A percentile compares a stretch with the other conserved stretches of the same genome.
These are phyloP conservation scores for Debaryomyces coudertii DNA, from an alignment of 1,139 yeast genomes.

Conservation along the genomic window DNA sequence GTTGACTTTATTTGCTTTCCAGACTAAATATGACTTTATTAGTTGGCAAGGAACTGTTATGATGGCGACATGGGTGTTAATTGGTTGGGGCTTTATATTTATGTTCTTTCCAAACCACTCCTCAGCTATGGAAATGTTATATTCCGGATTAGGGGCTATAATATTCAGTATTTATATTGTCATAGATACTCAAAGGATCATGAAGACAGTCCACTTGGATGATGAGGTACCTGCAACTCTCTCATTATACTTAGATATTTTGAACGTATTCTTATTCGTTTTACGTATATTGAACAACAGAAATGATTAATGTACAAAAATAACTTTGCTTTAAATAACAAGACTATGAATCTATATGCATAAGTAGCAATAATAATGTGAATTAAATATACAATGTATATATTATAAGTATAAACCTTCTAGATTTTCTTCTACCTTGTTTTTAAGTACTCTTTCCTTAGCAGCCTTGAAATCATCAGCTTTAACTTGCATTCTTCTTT, in stretches of 20 bases:
- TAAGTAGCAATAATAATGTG: slow-evolving; percentile 4
- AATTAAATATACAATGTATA: slow-evolving; percentile 5
- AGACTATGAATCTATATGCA: background rate
- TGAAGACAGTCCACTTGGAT: slow-evolving; percentile 81
- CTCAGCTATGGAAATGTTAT: slow-evolving; percentile 58
- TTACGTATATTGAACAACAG: slow-evolving; percentile 65
- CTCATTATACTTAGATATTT: slow-evolving; percentile 74
- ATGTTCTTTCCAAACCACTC: slow-evolving; percentile 66
- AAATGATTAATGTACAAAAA: slow-evolving; percentile 30
- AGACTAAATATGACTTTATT: slow-evolving; percentile 78
- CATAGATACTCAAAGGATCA: slow-evolving; percentile 79
- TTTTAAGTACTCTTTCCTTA: slow-evolving; percentile 94
- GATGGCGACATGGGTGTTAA: slow-evolving; percentile 64
- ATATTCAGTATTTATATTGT: slow-evolving; percentile 73
- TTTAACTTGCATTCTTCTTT: slow-evolving; percentile 97
- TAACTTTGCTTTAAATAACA: background rate
- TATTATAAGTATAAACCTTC: slow-evolving; percentile 88
- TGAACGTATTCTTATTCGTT: slow-evolving; percentile 78
- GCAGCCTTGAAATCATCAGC: slow-evolving; percentile 95
- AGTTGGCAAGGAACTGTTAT: slow-evolving; percentile 71
- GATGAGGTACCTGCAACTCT: slow-evolving; percentile 85
- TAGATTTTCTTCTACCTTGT: slow-evolving; percentile 94
- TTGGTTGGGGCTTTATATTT: slow-evolving; percentile 72
- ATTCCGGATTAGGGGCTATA: slow-evolving; percentile 74
- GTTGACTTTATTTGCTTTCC: slow-evolving; percentile 75